Evolutionary conservation across 345 rosid genomes (phyloP), one percentile per base, ranked within the genome.

Genomic region (Gossypium turneri): DNA sequence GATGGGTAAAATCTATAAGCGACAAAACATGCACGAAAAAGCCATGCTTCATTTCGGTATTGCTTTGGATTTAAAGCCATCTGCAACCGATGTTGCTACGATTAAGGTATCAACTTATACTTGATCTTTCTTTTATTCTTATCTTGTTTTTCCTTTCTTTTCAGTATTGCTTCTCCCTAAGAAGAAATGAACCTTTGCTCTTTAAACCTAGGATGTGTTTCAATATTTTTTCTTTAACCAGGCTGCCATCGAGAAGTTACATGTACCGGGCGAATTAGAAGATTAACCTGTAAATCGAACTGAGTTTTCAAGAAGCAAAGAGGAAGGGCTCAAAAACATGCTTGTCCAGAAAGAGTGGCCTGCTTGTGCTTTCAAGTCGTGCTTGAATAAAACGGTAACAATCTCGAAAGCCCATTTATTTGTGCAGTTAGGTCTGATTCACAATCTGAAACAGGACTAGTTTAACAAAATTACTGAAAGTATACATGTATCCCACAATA

Each of bases 11-110:
- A 88, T 95, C 64, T 95, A 88, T 76, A 88, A 90, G 84, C 84
- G 90, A 61, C 81, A 59, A 50, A 87, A 87, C 78, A 86, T 90
- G 91, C 88, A 93, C 51, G 94, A 90, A 12, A 92, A 87, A 81
- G 98, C 98, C 80, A 89, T 93, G 92, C 95, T 95, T 70, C 90
- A 93, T 83, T 93, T 90, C 56, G 98, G 97, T 81, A 85, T 91
- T 70, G 98, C 99, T 72, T 82, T 95, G 90, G 99, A 95, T 81
- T 80, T 95, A 88, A 95, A 95, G 82, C 99, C 99, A 2, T 89
- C 97, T 51, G 92, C 98, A 66, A 84, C 94, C 19, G 98, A 91
- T 82, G 94, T 90, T 62, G 97, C 98, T 65, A 84, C 82, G 55
- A 93, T 95, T 72, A 95, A 95, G 99, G 98, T 91, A 75, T 79